Conservation (phyloP, 192 early-diverging fungal species). For the Entomortierella lignicola region DNA sequence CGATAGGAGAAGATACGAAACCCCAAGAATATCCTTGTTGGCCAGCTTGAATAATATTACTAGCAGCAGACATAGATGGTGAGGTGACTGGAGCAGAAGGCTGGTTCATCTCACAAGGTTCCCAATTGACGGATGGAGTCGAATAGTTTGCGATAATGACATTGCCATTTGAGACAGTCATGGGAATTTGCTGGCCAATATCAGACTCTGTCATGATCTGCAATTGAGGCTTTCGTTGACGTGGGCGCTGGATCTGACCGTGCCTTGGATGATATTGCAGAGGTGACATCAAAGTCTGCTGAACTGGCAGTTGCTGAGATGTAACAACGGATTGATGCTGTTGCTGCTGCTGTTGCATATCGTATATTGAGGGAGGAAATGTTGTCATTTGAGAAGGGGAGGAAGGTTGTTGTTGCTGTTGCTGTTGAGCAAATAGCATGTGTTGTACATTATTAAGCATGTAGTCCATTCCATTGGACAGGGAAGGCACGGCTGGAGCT, state of each 20-base stretch:
- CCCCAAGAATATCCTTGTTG: slow-evolving; percentile 41
- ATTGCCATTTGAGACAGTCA: not conserved
- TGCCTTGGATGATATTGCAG: slow-evolving; percentile 39
- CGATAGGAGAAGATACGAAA: slow-evolving; percentile 37
- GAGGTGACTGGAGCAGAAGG: slow-evolving; percentile 3
- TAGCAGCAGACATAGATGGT: slow-evolving; percentile 35
- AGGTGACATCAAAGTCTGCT: slow-evolving; percentile 24
- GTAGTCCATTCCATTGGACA: slow-evolving; percentile 24
- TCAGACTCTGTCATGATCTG: slow-evolving; percentile 22
- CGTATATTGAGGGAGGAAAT: slow-evolving; percentile 1
- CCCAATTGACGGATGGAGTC: slow-evolving; percentile 5
- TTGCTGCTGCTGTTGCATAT: slow-evolving; percentile 17
- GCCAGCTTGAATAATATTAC: slow-evolving; percentile 20
- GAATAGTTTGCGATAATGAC: not conserved
- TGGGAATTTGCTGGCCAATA: not conserved
- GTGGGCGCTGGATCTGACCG: slow-evolving; percentile 21
- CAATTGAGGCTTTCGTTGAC: slow-evolving; percentile 26
- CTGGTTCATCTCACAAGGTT: not conserved
- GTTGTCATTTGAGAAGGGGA: slow-evolving; percentile 3
- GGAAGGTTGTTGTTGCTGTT: not conserved
- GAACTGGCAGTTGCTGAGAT: not conserved
- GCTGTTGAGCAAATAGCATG: slow-evolving; percentile 10
- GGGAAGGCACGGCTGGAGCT: slow-evolving; percentile 23
- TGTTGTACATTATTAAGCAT: slow-evolving; percentile 9
- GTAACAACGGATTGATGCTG: not conserved